Evolutionary conservation across 768 basidiomycete genomes (phyloP).

Genomic region (Rhizopogon rudus): DNA sequence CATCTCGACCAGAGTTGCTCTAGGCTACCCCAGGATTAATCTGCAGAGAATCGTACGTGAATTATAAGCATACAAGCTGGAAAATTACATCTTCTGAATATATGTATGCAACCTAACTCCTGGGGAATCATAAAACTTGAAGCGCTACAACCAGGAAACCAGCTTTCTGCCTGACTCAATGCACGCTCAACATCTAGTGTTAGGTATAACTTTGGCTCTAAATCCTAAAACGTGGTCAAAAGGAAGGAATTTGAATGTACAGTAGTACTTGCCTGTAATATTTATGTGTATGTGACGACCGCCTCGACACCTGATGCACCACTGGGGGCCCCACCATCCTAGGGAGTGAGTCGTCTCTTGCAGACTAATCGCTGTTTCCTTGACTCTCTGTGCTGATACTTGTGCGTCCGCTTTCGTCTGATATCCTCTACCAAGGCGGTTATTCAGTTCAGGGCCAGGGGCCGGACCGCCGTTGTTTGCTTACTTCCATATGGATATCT

Average conservation of each 20-base stretch:
- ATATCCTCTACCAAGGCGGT: slow-evolving; percentile 2
- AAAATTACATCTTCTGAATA: neutral
- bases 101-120: neutral
- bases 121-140: neutral
- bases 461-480: neutral
- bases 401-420: slow-evolving; percentile 6
- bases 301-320: neutral
- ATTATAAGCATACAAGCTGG: neutral
- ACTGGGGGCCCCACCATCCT: neutral
- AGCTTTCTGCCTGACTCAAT: neutral
- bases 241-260: too few species aligned
- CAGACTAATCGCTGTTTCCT: slow-evolving; percentile 3
- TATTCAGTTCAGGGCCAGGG: neutral
- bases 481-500: slow-evolving; percentile 10
- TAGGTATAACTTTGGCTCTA: neutral
- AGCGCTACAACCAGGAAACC: neutral
- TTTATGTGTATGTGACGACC: neutral
- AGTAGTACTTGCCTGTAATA: neutral
- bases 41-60: neutral
- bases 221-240: neutral
- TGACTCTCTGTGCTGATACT: slow-evolving; percentile 6
- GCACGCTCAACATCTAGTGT: neutral
- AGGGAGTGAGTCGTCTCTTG: neutral
- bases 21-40: neutral
- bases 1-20: too few species aligned